phyloP scores from a whole-genome alignment of 2,329 filamentous ascomycete genomes.

The Arthrobotrys musiformis region DNA sequence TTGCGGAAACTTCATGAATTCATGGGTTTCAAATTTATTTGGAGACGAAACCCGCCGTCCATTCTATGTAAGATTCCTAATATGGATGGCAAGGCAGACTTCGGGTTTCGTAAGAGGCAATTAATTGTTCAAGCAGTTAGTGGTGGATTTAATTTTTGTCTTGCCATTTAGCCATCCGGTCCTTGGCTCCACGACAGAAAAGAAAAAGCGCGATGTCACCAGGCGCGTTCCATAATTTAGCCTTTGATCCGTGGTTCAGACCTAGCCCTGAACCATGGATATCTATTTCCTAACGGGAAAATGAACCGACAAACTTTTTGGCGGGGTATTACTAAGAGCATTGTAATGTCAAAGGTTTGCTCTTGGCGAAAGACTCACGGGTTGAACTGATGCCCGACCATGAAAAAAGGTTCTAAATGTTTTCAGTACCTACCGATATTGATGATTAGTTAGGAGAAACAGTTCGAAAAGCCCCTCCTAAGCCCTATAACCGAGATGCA shows the following conservation, averaged over 20 bases:
- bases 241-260: conserved; percentile 4
- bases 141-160: not conserved
- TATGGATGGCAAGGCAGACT: conserved; percentile 13
- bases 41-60: not conserved
- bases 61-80: not conserved
- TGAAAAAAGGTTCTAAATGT: not conserved
- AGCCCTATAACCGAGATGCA: not conserved
- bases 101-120: not conserved
- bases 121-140: not conserved
- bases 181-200: not conserved
- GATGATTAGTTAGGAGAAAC: not conserved
- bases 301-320: not conserved
- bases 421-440: too few species aligned
- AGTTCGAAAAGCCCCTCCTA: not conserved
- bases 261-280: not conserved
- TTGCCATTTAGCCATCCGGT: conserved; percentile 6
- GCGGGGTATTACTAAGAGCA: conserved; percentile 1
- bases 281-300: not conserved
- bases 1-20: not conserved
- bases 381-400: not conserved
- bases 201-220: too few species aligned
- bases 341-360: not conserved
- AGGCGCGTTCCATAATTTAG: conserved; percentile 7
- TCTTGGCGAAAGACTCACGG: too few species aligned
- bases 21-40: not conserved